Conservation (phyloP, 306 rosid species). For the Geum urbanum region DNA sequence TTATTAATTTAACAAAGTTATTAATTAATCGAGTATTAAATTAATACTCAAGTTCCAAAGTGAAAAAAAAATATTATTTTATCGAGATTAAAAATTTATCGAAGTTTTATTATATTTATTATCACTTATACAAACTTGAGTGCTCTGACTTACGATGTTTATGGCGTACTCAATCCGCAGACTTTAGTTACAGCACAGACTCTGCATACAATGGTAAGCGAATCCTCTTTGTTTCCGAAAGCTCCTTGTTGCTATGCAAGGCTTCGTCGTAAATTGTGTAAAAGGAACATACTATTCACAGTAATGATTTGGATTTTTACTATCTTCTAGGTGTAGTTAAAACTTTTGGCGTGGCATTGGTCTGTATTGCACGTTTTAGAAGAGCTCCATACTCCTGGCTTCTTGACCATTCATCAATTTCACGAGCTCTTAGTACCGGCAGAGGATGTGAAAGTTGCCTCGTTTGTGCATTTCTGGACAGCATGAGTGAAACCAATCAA, state of each 20-base stretch:
- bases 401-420: constrained; percentile 94
- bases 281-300: constrained; percentile 17
- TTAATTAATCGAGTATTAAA: too few relatives aligned
- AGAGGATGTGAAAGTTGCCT: constrained; percentile 92
- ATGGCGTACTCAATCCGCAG: background rate
- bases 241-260: background rate
- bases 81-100: too few relatives aligned
- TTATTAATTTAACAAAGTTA: too few relatives aligned
- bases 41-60: too few relatives aligned
- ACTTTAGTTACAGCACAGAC: background rate
- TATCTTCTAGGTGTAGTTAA: constrained; percentile 22
- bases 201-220: constrained; percentile 9
- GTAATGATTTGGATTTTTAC: constrained; percentile 13
- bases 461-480: constrained; percentile 85
- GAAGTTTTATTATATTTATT: too few relatives aligned
- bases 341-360: constrained; percentile 20
- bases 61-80: too few relatives aligned
- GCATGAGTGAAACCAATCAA: constrained; percentile 23
- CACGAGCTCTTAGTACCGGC: constrained; percentile 92
- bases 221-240: background rate
- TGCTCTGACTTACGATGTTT: constrained; percentile 3
- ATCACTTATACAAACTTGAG: too few relatives aligned
- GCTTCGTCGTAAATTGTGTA: background rate
- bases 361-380: constrained; percentile 50
- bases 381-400: constrained; percentile 57